Percentiles rank a stretch among this genome's conserved stretches.
Conservation (phyloP, 192 early-diverging fungal species). For the Lobulomyces angularis region DNA sequence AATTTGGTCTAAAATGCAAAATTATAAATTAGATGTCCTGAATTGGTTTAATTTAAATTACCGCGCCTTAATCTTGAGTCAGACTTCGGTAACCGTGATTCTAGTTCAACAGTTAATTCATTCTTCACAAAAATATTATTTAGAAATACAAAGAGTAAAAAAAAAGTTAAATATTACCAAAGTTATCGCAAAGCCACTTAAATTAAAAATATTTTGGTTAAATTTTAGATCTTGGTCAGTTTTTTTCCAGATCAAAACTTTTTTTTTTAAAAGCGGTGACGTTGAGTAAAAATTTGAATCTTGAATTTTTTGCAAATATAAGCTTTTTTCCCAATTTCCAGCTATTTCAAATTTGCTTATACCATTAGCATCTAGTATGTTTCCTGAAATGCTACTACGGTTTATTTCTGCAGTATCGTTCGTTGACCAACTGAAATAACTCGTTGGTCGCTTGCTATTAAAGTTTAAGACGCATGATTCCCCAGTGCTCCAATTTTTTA, state of each 20-base stretch:
- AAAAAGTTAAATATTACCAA: constrained; percentile 4
- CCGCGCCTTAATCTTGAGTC: constrained; percentile 74
- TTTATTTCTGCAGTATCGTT: constrained; percentile 12
- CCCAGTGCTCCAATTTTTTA: constrained; percentile 70
- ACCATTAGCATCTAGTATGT: constrained; percentile 21
- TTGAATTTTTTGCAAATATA: constrained; percentile 1
- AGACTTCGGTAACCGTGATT: constrained; percentile 53
- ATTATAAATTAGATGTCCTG: too few species aligned
- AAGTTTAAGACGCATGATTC: constrained; percentile 66
- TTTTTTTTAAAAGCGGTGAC: too few species aligned
- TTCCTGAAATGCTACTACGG: constrained; percentile 19
- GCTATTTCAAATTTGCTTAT: constrained; percentile 10
- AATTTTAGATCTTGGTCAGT: too few species aligned
- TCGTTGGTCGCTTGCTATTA: constrained; percentile 55
- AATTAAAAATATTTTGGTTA: not conserved
- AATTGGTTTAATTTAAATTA: too few species aligned
- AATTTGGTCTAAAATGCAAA: constrained; percentile 74
- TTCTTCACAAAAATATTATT: constrained; percentile 57
- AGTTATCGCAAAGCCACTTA: constrained; percentile 5
- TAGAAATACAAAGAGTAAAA: constrained; percentile 14
- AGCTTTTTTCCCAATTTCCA: constrained; percentile 23
- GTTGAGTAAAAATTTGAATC: not conserved
- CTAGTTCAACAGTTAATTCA: constrained; percentile 44
- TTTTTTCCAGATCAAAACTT: too few species aligned
- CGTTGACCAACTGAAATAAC: constrained; percentile 22